Percentiles rank a stretch among this genome's conserved stretches.
Evolutionary conservation across 129 eudicot genomes (phyloP).

Genomic region (Tanacetum coccineum): DNA sequence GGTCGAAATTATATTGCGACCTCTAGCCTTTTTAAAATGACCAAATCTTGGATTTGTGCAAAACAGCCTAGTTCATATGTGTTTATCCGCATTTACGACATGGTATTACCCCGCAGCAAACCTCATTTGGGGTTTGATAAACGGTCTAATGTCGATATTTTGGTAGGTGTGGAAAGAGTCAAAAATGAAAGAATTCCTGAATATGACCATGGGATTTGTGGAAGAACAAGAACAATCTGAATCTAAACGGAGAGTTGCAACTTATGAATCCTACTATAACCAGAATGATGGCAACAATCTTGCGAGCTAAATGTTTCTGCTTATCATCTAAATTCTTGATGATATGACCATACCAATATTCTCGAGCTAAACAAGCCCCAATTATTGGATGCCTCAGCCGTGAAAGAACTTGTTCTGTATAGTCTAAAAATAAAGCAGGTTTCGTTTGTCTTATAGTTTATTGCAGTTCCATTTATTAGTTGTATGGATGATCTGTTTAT

Average conservation of each 20-base stretch:
- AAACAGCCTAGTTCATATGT: neutral
- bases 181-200: slow-evolving; percentile 70
- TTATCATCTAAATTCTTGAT: neutral
- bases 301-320: neutral
- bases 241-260: slow-evolving; percentile 65
- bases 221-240: slow-evolving; percentile 63
- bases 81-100: neutral
- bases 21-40: neutral
- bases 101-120: too few species aligned
- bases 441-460: neutral
- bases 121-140: too few species aligned
- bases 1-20: too few species aligned
- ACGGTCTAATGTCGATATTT: neutral
- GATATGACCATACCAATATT: neutral
- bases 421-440: slow-evolving; percentile 3
- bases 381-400: neutral
- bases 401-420: neutral
- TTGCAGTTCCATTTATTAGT: slow-evolving; percentile 5
- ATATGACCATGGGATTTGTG: slow-evolving; percentile 70
- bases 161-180: slow-evolving; percentile 65
- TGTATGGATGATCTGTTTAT: too few species aligned
- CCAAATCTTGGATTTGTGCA: neutral
- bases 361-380: neutral
- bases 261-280: slow-evolving; percentile 64
- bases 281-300: slow-evolving; percentile 30